These are phyloP conservation scores for Plasmodium sp. DNA, from an alignment of 169 alveolate species.

Conservation along the genomic window DNA sequence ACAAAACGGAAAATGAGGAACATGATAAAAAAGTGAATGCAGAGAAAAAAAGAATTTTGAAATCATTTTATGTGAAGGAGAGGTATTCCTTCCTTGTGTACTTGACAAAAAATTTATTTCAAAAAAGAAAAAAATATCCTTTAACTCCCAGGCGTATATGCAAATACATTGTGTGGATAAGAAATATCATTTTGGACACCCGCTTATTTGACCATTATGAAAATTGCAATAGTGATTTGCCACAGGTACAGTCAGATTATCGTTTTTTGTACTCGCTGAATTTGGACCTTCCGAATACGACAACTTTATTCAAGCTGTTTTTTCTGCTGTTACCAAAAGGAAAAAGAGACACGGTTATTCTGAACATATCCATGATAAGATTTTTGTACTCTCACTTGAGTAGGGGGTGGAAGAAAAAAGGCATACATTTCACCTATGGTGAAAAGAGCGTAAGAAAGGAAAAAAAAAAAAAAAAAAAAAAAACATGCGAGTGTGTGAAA, in stretches of 20 bases:
- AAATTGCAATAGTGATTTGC: neutral
- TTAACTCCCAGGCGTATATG: neutral
- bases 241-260: neutral
- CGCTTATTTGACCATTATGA: neutral
- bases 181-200: constrained; percentile 18
- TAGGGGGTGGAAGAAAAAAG: neutral
- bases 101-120: constrained; percentile 54
- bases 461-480: neutral
- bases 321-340: constrained; percentile 10
- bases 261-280: neutral
- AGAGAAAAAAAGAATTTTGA: constrained; percentile 4
- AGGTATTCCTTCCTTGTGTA: constrained; percentile 6
- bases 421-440: neutral
- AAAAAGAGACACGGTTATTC: constrained; percentile 30
- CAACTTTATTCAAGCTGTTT: constrained; percentile 12
- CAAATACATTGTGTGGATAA: constrained; percentile 22
- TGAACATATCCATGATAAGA: constrained; percentile 52
- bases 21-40: neutral
- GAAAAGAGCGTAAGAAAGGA: neutral
- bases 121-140: neutral
- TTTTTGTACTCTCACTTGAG: constrained; percentile 62
- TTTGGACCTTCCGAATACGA: neutral
- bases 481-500: constrained; percentile 1
- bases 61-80: neutral
- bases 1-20: neutral